These are phyloP conservation scores for Diaporthe ilicicola DNA, from an alignment of 2,329 filamentous ascomycete genomes.

Conservation along the genomic window DNA sequence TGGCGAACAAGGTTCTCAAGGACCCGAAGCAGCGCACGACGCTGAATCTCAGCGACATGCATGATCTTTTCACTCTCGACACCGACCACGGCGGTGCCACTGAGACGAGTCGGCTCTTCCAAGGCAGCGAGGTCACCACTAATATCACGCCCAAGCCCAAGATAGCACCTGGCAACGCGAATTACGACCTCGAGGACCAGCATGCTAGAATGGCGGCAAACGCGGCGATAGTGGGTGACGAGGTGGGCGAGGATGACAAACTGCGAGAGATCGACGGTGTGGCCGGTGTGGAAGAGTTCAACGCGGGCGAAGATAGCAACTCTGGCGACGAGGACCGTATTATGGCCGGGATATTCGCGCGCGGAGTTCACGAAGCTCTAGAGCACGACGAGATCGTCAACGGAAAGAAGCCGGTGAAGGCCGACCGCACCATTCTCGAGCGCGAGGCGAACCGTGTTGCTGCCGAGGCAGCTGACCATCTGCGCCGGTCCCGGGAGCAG, in stretches of 20 bases:
- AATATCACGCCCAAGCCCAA: slow-evolving; percentile 37
- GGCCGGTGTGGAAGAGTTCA: slow-evolving; percentile 70
- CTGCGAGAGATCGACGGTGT: slow-evolving; percentile 58
- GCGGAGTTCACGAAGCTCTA: slow-evolving; percentile 87
- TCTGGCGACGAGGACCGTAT: slow-evolving; percentile 75
- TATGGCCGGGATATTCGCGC: slow-evolving; percentile 88
- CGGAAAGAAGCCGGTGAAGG: slow-evolving; percentile 74
- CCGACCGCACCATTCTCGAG: slow-evolving; percentile 81
- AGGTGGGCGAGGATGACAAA: slow-evolving; percentile 41
- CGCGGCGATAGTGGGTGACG: slow-evolving; percentile 27
- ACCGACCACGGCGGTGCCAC: slow-evolving; percentile 74
- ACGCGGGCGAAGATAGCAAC: slow-evolving; percentile 57
- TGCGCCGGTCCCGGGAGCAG: slow-evolving; percentile 76
- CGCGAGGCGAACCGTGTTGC: slow-evolving; percentile 84
- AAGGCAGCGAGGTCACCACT: slow-evolving; percentile 77
- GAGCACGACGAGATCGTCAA: slow-evolving; percentile 93
- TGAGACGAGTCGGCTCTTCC: slow-evolving; percentile 87
- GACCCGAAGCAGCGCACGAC: slow-evolving; percentile 93
- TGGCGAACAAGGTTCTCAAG: slow-evolving; percentile 94
- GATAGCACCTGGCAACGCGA: slow-evolving; percentile 29
- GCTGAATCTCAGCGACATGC: slow-evolving; percentile 88
- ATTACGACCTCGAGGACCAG: slow-evolving; percentile 32
- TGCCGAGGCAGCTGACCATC: slow-evolving; percentile 77
- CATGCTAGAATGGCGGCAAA: slow-evolving; percentile 24
- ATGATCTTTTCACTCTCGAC: slow-evolving; percentile 88